Percentiles rank a stretch among this genome's conserved stretches.
Evolutionary conservation across 2,329 filamentous ascomycete genomes (phyloP).

Genomic region (Pseudogymnoascus sp.): DNA sequence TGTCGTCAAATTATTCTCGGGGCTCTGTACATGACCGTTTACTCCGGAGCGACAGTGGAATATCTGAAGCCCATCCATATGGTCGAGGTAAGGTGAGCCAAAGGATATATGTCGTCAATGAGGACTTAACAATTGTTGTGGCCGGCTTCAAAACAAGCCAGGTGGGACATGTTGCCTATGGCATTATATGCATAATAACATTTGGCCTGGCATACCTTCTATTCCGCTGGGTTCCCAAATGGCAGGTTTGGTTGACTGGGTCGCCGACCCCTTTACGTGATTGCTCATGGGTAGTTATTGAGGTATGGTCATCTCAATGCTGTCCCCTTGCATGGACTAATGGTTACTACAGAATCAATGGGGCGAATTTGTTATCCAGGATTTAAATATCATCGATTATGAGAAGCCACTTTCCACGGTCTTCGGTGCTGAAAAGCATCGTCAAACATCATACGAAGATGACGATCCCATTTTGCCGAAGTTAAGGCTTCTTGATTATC

Average conservation of each 20-base stretch:
- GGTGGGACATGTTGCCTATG: constrained; percentile 60
- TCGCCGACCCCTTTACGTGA: constrained; percentile 57
- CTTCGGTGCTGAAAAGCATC: constrained; percentile 60
- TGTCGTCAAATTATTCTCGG: constrained; percentile 52
- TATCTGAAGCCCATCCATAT: constrained; percentile 56
- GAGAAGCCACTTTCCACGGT: constrained; percentile 50
- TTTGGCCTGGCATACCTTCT: constrained; percentile 74
- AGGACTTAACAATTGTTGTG: constrained; percentile 89
- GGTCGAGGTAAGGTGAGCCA: constrained; percentile 63
- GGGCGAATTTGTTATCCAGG: constrained; percentile 78
- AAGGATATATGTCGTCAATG: constrained; percentile 86
- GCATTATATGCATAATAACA: constrained; percentile 61
- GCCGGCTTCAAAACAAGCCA: constrained; percentile 79
- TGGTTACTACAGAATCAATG: constrained; percentile 67
- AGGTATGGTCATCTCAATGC: constrained; percentile 38
- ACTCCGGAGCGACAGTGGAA: constrained; percentile 60
- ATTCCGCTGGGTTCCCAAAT: constrained; percentile 81
- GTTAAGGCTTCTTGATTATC: constrained; percentile 76
- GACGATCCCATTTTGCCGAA: constrained; percentile 70
- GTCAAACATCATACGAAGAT: constrained; percentile 50
- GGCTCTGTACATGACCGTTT: constrained; percentile 54
- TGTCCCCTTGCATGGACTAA: constrained; percentile 14
- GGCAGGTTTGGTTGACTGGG: constrained; percentile 72
- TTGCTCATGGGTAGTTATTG: constrained; percentile 87
- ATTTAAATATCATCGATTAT: constrained; percentile 48